These are phyloP conservation scores for Pelargonium australe DNA, from an alignment of 441 rosid species.

Conservation along the genomic window DNA sequence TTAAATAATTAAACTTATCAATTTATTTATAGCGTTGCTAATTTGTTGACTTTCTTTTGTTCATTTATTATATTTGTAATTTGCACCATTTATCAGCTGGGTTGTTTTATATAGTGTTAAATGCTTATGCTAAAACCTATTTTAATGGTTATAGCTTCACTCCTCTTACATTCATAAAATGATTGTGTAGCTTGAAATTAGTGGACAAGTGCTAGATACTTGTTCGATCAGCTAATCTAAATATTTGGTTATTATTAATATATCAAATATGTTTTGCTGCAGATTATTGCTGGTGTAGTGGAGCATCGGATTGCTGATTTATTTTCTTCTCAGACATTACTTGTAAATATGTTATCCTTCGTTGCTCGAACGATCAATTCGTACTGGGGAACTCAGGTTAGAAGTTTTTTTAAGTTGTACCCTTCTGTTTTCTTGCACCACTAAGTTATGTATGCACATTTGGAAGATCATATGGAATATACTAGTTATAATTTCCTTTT, in stretches of 20 bases:
- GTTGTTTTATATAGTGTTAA: neutral
- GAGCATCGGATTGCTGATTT: slow-evolving; percentile 84
- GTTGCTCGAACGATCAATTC: slow-evolving; percentile 70
- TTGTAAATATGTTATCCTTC: slow-evolving; percentile 71
- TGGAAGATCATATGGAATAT: neutral
- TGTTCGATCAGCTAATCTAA: too few species aligned
- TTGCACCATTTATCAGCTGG: too few species aligned
- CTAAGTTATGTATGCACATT: slow-evolving; percentile 12
- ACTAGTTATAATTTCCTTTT: neutral
- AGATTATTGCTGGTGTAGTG: slow-evolving; percentile 86
- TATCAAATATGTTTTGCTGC: slow-evolving; percentile 27
- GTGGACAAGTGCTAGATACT: too few species aligned
- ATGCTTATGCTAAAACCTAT: neutral
- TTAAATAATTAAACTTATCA: neutral
- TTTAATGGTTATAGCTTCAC: neutral
- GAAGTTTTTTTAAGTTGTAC: slow-evolving; percentile 19
- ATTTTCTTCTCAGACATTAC: slow-evolving; percentile 63
- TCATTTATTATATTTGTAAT: neutral
- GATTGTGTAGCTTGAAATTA: too few species aligned
- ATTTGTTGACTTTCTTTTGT: neutral
- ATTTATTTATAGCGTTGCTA: slow-evolving; percentile 3
- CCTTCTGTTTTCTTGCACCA: neutral
- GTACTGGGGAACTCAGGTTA: slow-evolving; percentile 95
- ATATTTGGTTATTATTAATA: neutral
- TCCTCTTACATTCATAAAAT: neutral